Percentiles rank a stretch among this genome's conserved stretches.
Evolutionary conservation across 2,329 filamentous ascomycete genomes (phyloP).

Genomic region (Chaetomium sp.): DNA sequence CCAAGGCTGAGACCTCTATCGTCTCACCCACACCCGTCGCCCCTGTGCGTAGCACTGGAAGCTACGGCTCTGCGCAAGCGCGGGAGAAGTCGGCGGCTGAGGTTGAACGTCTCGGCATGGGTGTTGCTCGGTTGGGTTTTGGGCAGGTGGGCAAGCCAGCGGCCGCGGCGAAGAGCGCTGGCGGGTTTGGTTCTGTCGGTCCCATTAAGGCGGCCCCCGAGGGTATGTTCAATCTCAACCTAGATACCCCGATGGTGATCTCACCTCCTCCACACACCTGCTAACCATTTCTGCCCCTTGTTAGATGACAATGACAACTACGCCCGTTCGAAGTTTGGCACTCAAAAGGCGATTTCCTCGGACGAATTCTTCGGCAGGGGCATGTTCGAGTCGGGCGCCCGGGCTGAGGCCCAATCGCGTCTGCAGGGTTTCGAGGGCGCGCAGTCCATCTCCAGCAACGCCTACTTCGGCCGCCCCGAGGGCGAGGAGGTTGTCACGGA

Average conservation of each 20-base stretch:
- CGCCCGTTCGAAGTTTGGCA: constrained; percentile 80
- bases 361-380: constrained; percentile 98
- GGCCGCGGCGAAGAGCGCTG: constrained; percentile 61
- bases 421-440: constrained; percentile 92
- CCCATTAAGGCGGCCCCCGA: constrained; percentile 63
- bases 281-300: neutral
- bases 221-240: constrained; percentile 43
- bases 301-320: constrained; percentile 74
- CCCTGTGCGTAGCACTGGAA: constrained; percentile 42
- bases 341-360: constrained; percentile 92
- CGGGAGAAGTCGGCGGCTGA: constrained; percentile 66
- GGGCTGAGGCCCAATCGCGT: constrained; percentile 78
- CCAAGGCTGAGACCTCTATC: constrained; percentile 54
- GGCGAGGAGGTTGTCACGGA: constrained; percentile 57
- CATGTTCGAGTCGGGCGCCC: constrained; percentile 69
- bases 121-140: constrained; percentile 76
- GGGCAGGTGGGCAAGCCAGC: constrained; percentile 61
- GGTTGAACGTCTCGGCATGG: constrained; percentile 85
- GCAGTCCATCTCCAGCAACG: constrained; percentile 86
- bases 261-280: neutral
- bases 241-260: too few species aligned
- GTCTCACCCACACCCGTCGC: constrained; percentile 69
- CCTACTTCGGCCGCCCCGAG: constrained; percentile 92
- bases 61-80: constrained; percentile 53
- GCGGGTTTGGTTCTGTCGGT: constrained; percentile 79